Conservation (phyloP, 1,284 basidiomycete species). For the Agroathelia rolfsii region DNA sequence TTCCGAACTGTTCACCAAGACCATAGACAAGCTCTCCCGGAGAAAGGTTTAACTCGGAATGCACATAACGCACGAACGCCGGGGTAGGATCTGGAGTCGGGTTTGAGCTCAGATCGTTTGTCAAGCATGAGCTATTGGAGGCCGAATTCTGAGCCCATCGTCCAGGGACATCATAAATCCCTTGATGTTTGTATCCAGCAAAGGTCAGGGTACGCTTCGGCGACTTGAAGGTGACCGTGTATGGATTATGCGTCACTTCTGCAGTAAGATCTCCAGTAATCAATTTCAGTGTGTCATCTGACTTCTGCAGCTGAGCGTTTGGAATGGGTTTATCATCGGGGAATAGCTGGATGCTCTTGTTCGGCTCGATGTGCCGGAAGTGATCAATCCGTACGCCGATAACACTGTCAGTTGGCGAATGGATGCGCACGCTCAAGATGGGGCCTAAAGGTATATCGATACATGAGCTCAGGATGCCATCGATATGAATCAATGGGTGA, state of each 20-base stretch:
- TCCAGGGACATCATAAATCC: slow-evolving; percentile 34
- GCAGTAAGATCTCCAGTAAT: slow-evolving; percentile 17
- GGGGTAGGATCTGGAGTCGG: slow-evolving; percentile 29
- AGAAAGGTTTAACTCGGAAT: slow-evolving; percentile 52
- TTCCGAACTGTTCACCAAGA: slow-evolving; percentile 46
- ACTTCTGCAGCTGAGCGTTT: slow-evolving; percentile 19
- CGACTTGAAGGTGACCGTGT: slow-evolving; percentile 18
- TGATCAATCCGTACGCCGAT: slow-evolving; percentile 58
- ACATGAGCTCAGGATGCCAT: slow-evolving; percentile 1
- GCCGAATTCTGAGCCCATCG: slow-evolving; percentile 33
- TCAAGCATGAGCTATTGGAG: slow-evolving; percentile 29
- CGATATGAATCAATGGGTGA: slow-evolving; percentile 13
- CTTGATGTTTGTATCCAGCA: slow-evolving; percentile 34
- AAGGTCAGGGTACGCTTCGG: slow-evolving; percentile 26
- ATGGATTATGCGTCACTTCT: slow-evolving; percentile 32
- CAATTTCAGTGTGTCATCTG: slow-evolving; percentile 14
- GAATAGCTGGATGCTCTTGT: slow-evolving; percentile 37
- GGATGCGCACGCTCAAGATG: slow-evolving; percentile 46
- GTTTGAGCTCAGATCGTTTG: slow-evolving; percentile 31
- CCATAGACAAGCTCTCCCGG: slow-evolving; percentile 53
- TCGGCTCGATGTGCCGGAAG: slow-evolving; percentile 36
- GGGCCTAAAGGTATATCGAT: slow-evolving; percentile 33
- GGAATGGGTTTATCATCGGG: slow-evolving; percentile 15
- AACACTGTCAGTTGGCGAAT: slow-evolving; percentile 58
- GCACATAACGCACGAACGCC: slow-evolving; percentile 51